Evolutionary conservation across 2,329 filamentous ascomycete genomes (phyloP).

Genomic region (Elsinoe ampelina): DNA sequence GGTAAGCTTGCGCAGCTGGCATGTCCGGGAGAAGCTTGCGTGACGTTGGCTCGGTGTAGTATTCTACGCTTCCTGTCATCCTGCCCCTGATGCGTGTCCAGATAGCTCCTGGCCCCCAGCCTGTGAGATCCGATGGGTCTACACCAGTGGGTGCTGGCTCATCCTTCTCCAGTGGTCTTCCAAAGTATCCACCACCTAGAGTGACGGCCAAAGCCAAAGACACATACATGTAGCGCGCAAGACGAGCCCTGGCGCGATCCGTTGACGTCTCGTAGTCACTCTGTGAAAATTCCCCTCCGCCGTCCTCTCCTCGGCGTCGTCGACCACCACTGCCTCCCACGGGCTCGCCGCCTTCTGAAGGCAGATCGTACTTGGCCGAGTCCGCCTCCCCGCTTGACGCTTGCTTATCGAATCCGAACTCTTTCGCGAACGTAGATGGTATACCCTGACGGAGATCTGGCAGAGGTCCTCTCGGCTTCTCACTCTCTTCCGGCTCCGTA

Average conservation of each 20-base stretch:
- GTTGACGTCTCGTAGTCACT: constrained; percentile 84
- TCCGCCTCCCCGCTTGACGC: constrained; percentile 23
- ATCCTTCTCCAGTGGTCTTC: constrained; percentile 71
- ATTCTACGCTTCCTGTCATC: constrained; percentile 65
- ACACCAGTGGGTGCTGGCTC: constrained; percentile 55
- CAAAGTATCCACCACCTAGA: constrained; percentile 61
- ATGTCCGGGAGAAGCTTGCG: constrained; percentile 80
- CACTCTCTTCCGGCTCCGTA: constrained; percentile 36
- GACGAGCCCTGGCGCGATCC: constrained; percentile 67
- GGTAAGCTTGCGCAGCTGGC: constrained; percentile 68
- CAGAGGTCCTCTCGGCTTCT: constrained; percentile 48
- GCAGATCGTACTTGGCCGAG: constrained; percentile 17
- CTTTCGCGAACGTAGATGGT: constrained; percentile 77
- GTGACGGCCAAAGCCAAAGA: constrained; percentile 48
- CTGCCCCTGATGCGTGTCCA: constrained; percentile 73
- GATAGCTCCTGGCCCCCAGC: constrained; percentile 66
- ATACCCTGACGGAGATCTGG: constrained; percentile 93
- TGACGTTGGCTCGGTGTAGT: constrained; percentile 95
- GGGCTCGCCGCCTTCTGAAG: constrained; percentile 18
- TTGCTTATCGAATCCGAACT: constrained; percentile 45
- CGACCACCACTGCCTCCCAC: constrained; percentile 31
- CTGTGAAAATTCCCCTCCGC: constrained; percentile 59
- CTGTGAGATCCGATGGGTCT: constrained; percentile 59
- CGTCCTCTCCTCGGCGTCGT: constrained; percentile 33
- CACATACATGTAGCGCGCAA: constrained; percentile 67